Base-by-base conservation (phyloP, 2,329 filamentous ascomycete genomes). In the Metarhizium album region DNA sequence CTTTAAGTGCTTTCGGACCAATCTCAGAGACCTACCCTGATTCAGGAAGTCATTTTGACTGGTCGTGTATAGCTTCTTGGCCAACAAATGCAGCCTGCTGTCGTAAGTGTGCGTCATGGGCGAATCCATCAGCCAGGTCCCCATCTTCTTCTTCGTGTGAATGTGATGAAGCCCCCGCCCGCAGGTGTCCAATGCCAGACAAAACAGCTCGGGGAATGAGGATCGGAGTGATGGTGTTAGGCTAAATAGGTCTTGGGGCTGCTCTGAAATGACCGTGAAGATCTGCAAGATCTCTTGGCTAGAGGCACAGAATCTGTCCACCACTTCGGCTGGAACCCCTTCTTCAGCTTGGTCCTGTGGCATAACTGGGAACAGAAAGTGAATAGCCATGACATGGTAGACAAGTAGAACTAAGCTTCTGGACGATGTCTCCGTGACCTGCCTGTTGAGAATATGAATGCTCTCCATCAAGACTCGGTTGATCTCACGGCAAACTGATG, bases 351-450 rank as follows among this genome's bases (percentile, higher is more conserved):
- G 56, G 33, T 51, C 52, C 2, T 50, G 47, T 7, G 57, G 52
- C 6, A 45, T 42, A 13, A 42, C 53, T 5, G 64, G 64, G 47
- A 67, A 67, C 8, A 67, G 54, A 45, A 64, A 60, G 31, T 67
- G 65, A 6, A 66, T 58, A n/a, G 60, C 58, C 55, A 67, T 62
- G 43, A 57, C 60, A 48, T 67, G 63, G 40, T 67, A 64, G n/a
- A 64, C 58, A 3, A 58, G 52, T n/a, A 65, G 51, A 9, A 66
- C 59, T 2, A 67, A 45, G 23, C 54, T 60, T 13, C 55, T 54
- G 2, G 62, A 60, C 3, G 58, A 56, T 4, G 49, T 52, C 22
- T 63, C 58, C 6, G 55, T 57, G 20, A 58, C 57, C 47, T 60
- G 54, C 13, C 49, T 53, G 45, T 53, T 52, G 27, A 60, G 55